phyloP scores from a whole-genome alignment of 106 monocot species.

The Allium fistulosum region DNA sequence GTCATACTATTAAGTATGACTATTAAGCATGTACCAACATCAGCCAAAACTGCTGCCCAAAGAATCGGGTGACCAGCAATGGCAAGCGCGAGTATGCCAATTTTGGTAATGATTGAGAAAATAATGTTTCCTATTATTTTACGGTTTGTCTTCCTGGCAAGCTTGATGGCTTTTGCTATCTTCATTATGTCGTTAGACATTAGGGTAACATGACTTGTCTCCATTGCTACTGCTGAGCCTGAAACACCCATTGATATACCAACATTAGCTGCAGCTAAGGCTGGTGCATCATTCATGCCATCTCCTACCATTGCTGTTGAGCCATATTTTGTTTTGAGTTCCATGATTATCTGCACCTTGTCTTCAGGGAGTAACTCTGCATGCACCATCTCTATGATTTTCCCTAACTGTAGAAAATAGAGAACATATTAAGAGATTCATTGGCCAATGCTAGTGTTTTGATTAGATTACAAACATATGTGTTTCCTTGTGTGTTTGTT shows the following conservation, averaged over 20 bases:
- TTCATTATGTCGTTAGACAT: slow-evolving; percentile 91
- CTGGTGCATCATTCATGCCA: slow-evolving; percentile 96
- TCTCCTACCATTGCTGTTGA: slow-evolving; percentile 79
- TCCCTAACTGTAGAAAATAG: slow-evolving; percentile 36
- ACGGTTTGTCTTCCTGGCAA: slow-evolving; percentile 47
- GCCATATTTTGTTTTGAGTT: slow-evolving; percentile 54
- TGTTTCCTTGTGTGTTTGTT: no score
- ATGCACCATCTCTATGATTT: slow-evolving; percentile 50
- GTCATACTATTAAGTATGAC: slow-evolving; percentile 86
- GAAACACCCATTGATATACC: slow-evolving; percentile 98
- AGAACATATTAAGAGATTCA: background rate
- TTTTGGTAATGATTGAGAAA: slow-evolving; percentile 51
- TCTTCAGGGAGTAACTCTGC: slow-evolving; percentile 82
- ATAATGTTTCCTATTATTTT: slow-evolving; percentile 73
- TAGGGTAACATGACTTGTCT: slow-evolving; percentile 86
- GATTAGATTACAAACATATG: no score
- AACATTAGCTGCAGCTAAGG: slow-evolving; percentile 67
- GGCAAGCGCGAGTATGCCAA: slow-evolving; percentile 63
- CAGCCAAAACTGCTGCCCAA: slow-evolving; percentile 93
- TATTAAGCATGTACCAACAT: slow-evolving; percentile 84
- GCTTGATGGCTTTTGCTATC: slow-evolving; percentile 57
- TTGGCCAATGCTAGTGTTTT: no score
- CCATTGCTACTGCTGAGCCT: slow-evolving; percentile 82
- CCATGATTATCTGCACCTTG: slow-evolving; percentile 55
- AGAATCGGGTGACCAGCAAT: slow-evolving; percentile 71